A percentile compares a stretch with the other conserved stretches of the same genome.
Conservation (phyloP, 805 yeast species). For the Candida orba region DNA sequence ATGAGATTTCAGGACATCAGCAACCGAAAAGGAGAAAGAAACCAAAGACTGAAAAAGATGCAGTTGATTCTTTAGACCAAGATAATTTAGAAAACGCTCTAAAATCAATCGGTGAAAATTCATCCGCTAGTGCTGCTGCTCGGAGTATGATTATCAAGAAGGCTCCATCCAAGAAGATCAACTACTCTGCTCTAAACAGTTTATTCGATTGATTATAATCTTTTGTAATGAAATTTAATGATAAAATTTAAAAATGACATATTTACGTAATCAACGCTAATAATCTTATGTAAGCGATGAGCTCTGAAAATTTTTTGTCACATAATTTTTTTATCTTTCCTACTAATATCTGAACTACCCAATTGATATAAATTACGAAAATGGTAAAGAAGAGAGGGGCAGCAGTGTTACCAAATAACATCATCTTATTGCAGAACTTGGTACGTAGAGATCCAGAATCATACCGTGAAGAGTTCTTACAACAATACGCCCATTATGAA, state of each 20-base stretch:
- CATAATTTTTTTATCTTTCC: not conserved
- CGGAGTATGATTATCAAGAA: slow-evolving; percentile 69
- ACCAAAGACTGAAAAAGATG: slow-evolving; percentile 24
- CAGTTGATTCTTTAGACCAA: slow-evolving; percentile 26
- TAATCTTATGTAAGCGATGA: slow-evolving; percentile 17
- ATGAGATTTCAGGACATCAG: slow-evolving; percentile 73
- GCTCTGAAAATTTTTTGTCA: slow-evolving; percentile 7
- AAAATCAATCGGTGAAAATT: slow-evolving; percentile 37
- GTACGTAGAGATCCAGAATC: slow-evolving; percentile 93
- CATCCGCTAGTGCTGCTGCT: slow-evolving; percentile 72
- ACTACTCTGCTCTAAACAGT: slow-evolving; percentile 72
- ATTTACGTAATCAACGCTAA: too few species aligned
- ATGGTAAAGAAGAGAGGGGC: slow-evolving; percentile 92
- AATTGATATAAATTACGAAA: not conserved
- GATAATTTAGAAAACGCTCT: slow-evolving; percentile 35
- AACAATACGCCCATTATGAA: slow-evolving; percentile 89
- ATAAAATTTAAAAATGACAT: not conserved
- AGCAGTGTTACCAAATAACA: slow-evolving; percentile 86
- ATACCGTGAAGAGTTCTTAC: slow-evolving; percentile 86
- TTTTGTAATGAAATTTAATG: not conserved
- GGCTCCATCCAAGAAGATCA: slow-evolving; percentile 80
- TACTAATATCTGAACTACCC: too few species aligned
- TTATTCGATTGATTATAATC: slow-evolving; percentile 22
- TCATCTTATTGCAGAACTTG: slow-evolving; percentile 83
- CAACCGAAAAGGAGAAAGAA: slow-evolving; percentile 46